Evolutionary conservation across 441 rosid genomes (phyloP).

Genomic region (Brassica hybrid): DNA sequence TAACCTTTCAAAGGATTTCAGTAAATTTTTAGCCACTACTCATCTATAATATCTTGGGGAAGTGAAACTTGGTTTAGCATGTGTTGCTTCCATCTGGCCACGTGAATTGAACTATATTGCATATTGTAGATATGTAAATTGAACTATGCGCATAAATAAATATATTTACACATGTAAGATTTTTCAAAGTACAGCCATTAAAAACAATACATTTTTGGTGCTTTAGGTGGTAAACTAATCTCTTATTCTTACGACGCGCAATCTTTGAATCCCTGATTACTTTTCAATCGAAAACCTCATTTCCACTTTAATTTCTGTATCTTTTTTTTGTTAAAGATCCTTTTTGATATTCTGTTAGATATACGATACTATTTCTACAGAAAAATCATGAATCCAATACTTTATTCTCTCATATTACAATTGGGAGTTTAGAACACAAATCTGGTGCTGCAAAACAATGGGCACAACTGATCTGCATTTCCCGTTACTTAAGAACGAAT

Average conservation of each 20-base stretch:
- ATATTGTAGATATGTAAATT: constrained; percentile 2
- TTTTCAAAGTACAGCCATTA: too few relatives aligned
- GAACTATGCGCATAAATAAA: background rate
- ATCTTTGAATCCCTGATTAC: background rate
- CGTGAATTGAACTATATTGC: constrained; percentile 38
- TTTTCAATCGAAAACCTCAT: background rate
- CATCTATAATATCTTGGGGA: constrained; percentile 23
- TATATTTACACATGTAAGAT: background rate
- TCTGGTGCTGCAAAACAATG: background rate
- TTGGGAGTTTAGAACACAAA: background rate
- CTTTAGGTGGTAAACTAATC: background rate
- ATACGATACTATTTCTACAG: background rate
- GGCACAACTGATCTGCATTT: background rate
- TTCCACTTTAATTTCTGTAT: background rate
- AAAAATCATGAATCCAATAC: background rate
- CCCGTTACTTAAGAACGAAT: background rate
- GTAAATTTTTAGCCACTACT: constrained; percentile 27
- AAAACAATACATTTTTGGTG: too few relatives aligned
- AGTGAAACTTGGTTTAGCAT: constrained; percentile 19
- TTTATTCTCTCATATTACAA: background rate
- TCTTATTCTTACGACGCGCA: background rate
- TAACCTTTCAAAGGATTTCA: constrained; percentile 23
- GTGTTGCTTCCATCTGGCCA: constrained; percentile 44
- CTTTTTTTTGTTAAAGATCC: background rate
- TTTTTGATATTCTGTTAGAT: background rate